Evolutionary conservation across 495 filamentous ascomycete genomes (phyloP).

Genomic region (Daldinia loculata): DNA sequence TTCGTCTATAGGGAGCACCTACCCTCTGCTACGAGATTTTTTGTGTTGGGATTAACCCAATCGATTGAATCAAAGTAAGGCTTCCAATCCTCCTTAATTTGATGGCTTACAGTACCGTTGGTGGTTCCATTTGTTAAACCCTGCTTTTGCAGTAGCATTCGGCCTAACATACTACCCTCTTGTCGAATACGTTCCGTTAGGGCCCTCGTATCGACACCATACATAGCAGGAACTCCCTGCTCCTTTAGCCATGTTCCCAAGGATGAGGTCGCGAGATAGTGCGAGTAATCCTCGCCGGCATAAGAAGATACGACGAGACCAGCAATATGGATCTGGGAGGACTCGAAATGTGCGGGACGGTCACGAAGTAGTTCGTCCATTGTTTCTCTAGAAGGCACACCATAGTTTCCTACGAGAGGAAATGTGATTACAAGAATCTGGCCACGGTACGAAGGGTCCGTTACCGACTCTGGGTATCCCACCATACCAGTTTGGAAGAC

Average conservation of each 20-base stretch:
- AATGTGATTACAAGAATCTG: slow-evolving; percentile 93
- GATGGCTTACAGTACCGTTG: slow-evolving; percentile 46
- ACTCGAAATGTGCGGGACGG: slow-evolving; percentile 91
- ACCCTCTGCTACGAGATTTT: slow-evolving; percentile 95
- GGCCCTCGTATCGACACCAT: slow-evolving; percentile 92
- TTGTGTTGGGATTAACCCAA: slow-evolving; percentile 91
- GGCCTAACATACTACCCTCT: slow-evolving; percentile 95
- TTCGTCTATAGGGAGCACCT: slow-evolving; percentile 52
- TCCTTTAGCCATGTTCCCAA: slow-evolving; percentile 95
- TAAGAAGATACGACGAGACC: slow-evolving; percentile 91
- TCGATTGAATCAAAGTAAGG: slow-evolving; percentile 75
- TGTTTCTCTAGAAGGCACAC: slow-evolving; percentile 84
- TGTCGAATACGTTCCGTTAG: slow-evolving; percentile 93
- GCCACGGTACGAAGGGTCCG: slow-evolving; percentile 90
- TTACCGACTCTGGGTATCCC: slow-evolving; percentile 94
- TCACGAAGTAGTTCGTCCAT: slow-evolving; percentile 82
- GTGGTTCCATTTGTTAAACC: slow-evolving; percentile 57
- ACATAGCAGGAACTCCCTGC: slow-evolving; percentile 93
- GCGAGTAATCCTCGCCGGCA: slow-evolving; percentile 91
- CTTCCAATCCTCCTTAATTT: slow-evolving; percentile 64
- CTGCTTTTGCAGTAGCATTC: slow-evolving; percentile 79
- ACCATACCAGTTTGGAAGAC: slow-evolving; percentile 99
- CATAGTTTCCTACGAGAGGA: slow-evolving; percentile 92
- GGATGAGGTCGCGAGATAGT: slow-evolving; percentile 88
- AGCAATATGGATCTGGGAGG: slow-evolving; percentile 88